Percentiles rank a stretch among this genome's conserved stretches.
Conservation (phyloP, 495 filamentous ascomycete species). For the Haplographium delicatum region DNA sequence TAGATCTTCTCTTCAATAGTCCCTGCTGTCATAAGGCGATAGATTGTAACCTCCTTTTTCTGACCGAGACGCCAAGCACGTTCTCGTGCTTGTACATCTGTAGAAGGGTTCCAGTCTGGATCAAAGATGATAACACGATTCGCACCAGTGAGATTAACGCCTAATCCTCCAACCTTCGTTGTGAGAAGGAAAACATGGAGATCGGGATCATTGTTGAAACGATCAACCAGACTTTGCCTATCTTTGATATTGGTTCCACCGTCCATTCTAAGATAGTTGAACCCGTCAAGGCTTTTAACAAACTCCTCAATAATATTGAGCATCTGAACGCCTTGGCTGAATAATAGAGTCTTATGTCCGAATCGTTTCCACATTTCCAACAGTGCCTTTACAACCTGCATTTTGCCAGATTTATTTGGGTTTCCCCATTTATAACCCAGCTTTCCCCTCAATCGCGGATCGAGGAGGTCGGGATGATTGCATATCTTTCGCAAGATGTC, state of each 20-base stretch:
- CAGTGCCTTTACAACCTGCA: constrained; percentile 83
- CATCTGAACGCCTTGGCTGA: constrained; percentile 88
- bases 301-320: constrained; percentile 86
- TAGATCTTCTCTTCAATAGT: constrained; percentile 99
- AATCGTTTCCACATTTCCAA: constrained; percentile 79
- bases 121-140: constrained; percentile 96
- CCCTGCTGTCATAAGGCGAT: constrained; percentile 91
- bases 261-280: constrained; percentile 88
- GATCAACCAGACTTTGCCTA: constrained; percentile 79
- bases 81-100: constrained; percentile 91
- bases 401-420: constrained; percentile 77
- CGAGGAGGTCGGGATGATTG: constrained; percentile 87
- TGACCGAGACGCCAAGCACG: constrained; percentile 94
- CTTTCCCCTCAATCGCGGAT: constrained; percentile 55
- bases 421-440: constrained; percentile 67
- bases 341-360: constrained; percentile 87
- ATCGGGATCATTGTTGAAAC: constrained; percentile 77
- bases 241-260: constrained; percentile 78
- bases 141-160: constrained; percentile 89
- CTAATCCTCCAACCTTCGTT: constrained; percentile 90
- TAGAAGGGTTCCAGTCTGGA: constrained; percentile 96
- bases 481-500: constrained; percentile 93
- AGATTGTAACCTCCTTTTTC: constrained; percentile 89
- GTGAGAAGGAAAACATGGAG: constrained; percentile 89
- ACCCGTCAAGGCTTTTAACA: constrained; percentile 55